These are phyloP conservation scores for Hibiscus trionum DNA, from an alignment of 345 rosid genomes.

Conservation along the genomic window DNA sequence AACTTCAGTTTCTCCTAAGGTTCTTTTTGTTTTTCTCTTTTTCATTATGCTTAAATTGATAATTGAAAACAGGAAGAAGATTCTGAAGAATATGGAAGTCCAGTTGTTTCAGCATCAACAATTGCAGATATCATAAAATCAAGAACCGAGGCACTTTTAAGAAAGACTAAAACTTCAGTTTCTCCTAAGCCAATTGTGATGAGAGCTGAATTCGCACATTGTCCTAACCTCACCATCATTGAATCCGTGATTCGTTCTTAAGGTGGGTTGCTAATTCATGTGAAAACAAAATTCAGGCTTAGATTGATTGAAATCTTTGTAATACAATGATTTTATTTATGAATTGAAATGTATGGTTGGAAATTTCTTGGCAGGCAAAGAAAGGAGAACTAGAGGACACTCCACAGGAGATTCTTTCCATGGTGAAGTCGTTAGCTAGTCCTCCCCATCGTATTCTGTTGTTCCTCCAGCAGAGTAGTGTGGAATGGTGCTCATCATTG, in stretches of 20 bases:
- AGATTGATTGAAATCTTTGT: background rate
- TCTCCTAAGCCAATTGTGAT: constrained; percentile 89
- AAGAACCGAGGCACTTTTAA: constrained; percentile 67
- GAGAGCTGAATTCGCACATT: constrained; percentile 98
- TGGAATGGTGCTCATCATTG: constrained; percentile 95
- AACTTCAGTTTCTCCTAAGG: constrained; percentile 76
- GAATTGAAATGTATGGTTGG: background rate
- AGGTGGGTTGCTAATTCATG: constrained; percentile 35
- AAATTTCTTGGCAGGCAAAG: constrained; percentile 51
- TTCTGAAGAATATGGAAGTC: constrained; percentile 84
- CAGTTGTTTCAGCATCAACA: constrained; percentile 54
- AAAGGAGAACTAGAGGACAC: constrained; percentile 96
- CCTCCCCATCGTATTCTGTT: constrained; percentile 91
- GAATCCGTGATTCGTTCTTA: constrained; percentile 97
- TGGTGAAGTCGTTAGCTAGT: constrained; percentile 88
- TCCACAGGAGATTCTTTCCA: constrained; percentile 81
- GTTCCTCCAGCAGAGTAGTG: constrained; percentile 97
- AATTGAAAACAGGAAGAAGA: constrained; percentile 61
- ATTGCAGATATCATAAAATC: constrained; percentile 79
- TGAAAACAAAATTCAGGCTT: background rate
- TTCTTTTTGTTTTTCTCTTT: too few relatives aligned
- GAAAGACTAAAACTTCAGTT: constrained; percentile 67
- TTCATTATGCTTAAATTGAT: too few relatives aligned
- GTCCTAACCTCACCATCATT: constrained; percentile 88
- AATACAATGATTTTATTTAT: background rate